These are phyloP conservation scores for Xanthoconium separans DNA, from an alignment of 1,284 basidiomycete species.

Conservation along the genomic window DNA sequence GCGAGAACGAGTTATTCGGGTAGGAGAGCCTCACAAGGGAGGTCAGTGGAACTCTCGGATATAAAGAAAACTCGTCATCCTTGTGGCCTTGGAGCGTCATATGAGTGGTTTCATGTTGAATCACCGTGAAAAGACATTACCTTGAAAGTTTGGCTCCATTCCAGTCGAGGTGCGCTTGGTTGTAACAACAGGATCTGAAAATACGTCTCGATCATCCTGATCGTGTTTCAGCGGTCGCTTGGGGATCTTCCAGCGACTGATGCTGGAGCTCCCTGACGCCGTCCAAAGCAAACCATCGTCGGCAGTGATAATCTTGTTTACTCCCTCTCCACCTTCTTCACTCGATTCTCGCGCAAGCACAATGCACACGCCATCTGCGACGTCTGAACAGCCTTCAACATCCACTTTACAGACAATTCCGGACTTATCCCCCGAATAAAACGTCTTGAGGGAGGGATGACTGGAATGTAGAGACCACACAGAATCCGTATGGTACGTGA, in stretches of 20 bases:
- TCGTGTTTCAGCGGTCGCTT: constrained; percentile 12
- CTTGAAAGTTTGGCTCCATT: constrained; percentile 21
- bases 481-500: constrained; percentile 92
- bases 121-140: constrained; percentile 14
- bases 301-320: constrained; percentile 82
- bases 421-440: constrained; percentile 94
- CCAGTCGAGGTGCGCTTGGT: constrained; percentile 23
- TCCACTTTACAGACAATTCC: constrained; percentile 91
- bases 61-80: constrained; percentile 24
- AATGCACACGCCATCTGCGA: constrained; percentile 87
- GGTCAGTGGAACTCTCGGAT: constrained; percentile 64
- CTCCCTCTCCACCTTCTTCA: constrained; percentile 54
- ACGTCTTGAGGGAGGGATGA: constrained; percentile 86
- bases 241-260: constrained; percentile 73
- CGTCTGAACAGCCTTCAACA: constrained; percentile 76
- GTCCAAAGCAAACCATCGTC: constrained; percentile 93
- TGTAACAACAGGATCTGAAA: constrained; percentile 15
- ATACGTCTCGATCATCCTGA: constrained; percentile 11
- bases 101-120: constrained; percentile 11
- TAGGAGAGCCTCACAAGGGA: constrained; percentile 77
- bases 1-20: constrained; percentile 71
- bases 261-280: constrained; percentile 77
- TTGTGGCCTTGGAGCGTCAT: constrained; percentile 15
- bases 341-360: constrained; percentile 72
- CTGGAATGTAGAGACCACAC: constrained; percentile 92